phyloP scores from a whole-genome alignment of 2,329 filamentous ascomycete genomes.

The Talaromyces sp. region DNA sequence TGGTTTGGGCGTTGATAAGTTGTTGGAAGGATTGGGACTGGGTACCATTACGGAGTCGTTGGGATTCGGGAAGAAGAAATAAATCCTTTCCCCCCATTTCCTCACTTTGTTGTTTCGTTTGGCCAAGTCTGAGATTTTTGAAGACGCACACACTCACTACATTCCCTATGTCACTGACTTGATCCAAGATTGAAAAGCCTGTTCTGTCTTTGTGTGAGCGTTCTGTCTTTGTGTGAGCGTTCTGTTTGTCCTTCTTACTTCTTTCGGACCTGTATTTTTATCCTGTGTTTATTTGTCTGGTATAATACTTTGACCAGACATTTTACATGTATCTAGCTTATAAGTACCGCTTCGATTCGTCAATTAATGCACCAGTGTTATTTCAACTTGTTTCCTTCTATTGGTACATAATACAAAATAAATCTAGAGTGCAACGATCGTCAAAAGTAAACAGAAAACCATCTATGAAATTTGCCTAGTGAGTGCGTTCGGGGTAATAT shows the following conservation, averaged over 20 bases:
- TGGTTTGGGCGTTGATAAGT: conserved; percentile 41
- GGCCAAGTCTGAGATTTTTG: background rate
- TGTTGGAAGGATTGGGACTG: conserved; percentile 52
- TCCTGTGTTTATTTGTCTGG: background rate
- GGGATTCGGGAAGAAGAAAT: conserved; percentile 51
- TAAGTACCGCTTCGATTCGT: background rate
- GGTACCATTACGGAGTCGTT: conserved; percentile 41
- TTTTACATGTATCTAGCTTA: background rate
- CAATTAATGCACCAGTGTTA: background rate
- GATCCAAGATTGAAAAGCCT: background rate
- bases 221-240: background rate
- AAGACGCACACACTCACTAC: background rate
- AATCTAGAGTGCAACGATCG: background rate
- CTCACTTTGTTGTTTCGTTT: no score
- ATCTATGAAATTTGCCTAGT: background rate
- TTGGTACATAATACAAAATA: background rate
- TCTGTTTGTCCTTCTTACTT: conserved; percentile 22
- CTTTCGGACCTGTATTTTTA: background rate
- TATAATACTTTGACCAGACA: background rate
- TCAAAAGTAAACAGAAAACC: background rate
- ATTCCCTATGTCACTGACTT: background rate
- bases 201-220: background rate
- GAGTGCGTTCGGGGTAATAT: no score
- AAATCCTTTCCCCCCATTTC: conserved; percentile 18
- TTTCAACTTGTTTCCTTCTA: background rate